These are phyloP conservation scores for Heritiera littoralis DNA, from an alignment of 345 rosid genomes.

Conservation along the genomic window DNA sequence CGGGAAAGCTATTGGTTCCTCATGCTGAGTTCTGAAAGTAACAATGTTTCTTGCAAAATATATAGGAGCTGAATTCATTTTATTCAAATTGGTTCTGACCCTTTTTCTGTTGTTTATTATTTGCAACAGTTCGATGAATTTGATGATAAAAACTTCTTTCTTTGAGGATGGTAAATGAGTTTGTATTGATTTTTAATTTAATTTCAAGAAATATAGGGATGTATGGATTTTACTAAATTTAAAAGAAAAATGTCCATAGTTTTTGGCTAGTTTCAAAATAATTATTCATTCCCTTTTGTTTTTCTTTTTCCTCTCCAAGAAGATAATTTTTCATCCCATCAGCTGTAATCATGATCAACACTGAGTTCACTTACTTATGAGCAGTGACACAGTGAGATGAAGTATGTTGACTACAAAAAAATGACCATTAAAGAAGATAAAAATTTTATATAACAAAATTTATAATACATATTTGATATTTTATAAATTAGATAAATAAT, in stretches of 20 bases:
- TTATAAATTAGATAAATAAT: too few relatives aligned
- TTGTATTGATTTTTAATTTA: not conserved
- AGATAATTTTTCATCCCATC: not conserved
- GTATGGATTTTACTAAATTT: not conserved
- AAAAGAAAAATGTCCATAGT: not conserved
- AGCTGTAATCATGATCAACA: not conserved
- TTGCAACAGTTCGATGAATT: not conserved
- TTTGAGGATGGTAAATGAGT: not conserved
- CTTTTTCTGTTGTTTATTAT: not conserved
- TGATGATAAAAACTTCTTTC: not conserved
- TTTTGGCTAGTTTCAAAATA: not conserved
- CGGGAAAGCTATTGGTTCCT: conserved; percentile 23
- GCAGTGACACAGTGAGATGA: too few relatives aligned
- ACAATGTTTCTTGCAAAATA: not conserved
- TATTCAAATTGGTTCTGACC: too few relatives aligned
- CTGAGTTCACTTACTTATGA: not conserved
- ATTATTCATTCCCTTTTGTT: not conserved
- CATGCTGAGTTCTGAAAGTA: not conserved
- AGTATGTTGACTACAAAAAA: too few relatives aligned
- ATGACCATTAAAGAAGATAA: too few relatives aligned
- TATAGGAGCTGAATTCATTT: not conserved
- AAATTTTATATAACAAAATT: too few relatives aligned
- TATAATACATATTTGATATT: too few relatives aligned
- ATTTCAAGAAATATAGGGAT: not conserved
- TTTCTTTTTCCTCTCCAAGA: not conserved